phyloP scores from a whole-genome alignment of 345 rosid species.

The Reutealis trisperma region DNA sequence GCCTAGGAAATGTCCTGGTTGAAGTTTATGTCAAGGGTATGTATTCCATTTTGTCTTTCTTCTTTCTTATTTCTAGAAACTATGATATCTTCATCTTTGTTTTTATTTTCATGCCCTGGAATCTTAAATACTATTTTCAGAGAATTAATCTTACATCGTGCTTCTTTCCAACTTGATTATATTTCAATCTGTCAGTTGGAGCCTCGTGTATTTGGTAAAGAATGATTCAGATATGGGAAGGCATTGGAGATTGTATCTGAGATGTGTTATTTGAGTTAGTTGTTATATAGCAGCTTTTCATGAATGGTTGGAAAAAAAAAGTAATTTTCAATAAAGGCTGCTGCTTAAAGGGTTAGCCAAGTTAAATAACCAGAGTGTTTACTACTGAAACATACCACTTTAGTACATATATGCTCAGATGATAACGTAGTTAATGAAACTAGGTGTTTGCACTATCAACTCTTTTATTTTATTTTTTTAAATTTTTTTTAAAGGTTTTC shows the following conservation, averaged over 20 bases:
- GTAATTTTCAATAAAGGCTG: neutral
- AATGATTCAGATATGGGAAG: neutral
- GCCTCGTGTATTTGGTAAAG: neutral
- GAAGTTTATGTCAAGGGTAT: slow-evolving; percentile 68
- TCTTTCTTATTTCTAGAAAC: neutral
- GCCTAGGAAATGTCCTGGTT: slow-evolving; percentile 42
- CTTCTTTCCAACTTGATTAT: neutral
- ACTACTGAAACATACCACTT: too few species aligned
- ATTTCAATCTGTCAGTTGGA: neutral
- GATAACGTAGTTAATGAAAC: too few species aligned
- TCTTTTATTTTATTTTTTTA: too few species aligned
- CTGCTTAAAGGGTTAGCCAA: neutral
- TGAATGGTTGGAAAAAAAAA: neutral
- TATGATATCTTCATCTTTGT: neutral
- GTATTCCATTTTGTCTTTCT: neutral
- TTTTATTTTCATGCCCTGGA: neutral
- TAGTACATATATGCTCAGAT: too few species aligned
- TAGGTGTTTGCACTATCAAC: too few species aligned
- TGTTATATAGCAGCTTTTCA: neutral
- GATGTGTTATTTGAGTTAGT: neutral
- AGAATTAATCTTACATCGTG: neutral
- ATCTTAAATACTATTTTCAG: neutral
- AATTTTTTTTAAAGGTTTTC: neutral
- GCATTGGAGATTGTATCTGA: neutral
- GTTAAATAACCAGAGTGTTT: neutral